Conservation (phyloP, 2,329 filamentous ascomycete genomes). For the Huntiella moniliformis region DNA sequence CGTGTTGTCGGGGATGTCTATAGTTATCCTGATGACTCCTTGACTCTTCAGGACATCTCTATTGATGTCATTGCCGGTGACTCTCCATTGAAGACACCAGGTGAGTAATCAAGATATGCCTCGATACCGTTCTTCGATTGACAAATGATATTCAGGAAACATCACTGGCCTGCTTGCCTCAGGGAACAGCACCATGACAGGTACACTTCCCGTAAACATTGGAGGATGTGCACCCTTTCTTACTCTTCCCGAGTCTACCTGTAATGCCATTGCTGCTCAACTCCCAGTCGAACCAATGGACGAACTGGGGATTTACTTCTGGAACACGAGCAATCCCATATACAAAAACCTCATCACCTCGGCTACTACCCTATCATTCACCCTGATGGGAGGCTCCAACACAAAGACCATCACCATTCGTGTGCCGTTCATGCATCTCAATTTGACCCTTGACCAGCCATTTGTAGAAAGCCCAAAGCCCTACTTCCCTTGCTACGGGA, state of each 20-base stretch:
- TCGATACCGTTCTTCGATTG: too few relatives aligned
- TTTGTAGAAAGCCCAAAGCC: not conserved
- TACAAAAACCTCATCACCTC: not conserved
- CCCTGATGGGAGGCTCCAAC: not conserved
- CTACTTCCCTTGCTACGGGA: not conserved
- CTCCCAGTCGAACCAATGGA: not conserved
- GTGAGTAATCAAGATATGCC: too few relatives aligned
- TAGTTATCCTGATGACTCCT: not conserved
- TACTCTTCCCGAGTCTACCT: not conserved
- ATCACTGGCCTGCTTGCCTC: not conserved
- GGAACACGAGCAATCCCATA: not conserved
- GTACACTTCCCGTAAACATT: not conserved
- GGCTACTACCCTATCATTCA: not conserved
- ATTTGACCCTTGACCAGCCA: not conserved
- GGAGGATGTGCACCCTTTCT: not conserved
- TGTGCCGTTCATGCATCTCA: not conserved
- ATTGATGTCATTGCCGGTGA: not conserved
- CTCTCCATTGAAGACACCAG: not conserved
- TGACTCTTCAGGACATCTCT: not conserved
- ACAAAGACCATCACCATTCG: not conserved
- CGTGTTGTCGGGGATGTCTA: not conserved
- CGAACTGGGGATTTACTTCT: not conserved
- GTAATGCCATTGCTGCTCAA: not conserved
- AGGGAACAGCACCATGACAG: not conserved
- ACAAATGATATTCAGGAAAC: not conserved